Conservation (phyloP, 225 moss, liverwort and hornwort species). For the Straminergon stramineum region DNA sequence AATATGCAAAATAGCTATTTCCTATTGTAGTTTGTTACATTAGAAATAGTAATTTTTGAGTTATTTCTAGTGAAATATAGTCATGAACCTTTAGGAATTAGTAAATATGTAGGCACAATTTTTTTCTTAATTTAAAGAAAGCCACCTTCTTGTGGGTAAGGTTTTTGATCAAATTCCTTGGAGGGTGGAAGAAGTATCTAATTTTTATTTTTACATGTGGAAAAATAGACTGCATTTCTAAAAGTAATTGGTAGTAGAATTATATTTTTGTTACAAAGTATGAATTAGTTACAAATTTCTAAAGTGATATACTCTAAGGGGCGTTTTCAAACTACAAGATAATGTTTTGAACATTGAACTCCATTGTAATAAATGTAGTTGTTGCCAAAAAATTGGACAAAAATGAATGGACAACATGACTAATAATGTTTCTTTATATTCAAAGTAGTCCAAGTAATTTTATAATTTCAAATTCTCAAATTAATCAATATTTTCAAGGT, state of each 20-base stretch:
- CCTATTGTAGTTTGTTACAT: not conserved
- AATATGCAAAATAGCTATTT: not conserved
- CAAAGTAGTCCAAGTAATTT: no score
- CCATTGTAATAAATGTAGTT: no score
- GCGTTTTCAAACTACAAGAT: no score
- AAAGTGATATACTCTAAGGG: not conserved
- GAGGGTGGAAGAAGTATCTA: not conserved
- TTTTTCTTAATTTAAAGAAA: not conserved
- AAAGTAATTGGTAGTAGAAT: not conserved
- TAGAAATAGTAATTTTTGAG: not conserved
- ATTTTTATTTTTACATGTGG: not conserved
- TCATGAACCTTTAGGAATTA: not conserved
- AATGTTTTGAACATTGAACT: no score
- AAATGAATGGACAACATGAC: no score
- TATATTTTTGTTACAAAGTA: not conserved
- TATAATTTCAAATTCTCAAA: no score
- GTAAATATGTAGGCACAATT: not conserved
- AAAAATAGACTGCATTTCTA: not conserved
- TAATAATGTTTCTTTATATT: no score
- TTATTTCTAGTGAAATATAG: not conserved
- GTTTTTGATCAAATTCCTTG: not conserved
- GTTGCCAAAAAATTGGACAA: no score
- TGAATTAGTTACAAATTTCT: not conserved
- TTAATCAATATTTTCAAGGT: no score
- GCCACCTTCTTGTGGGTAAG: rapidly evolving